Percentiles rank a stretch among this genome's conserved stretches.
Evolutionary conservation across 2,329 filamentous ascomycete genomes (phyloP).

Genomic region (Scolecobasidium constrictum): DNA sequence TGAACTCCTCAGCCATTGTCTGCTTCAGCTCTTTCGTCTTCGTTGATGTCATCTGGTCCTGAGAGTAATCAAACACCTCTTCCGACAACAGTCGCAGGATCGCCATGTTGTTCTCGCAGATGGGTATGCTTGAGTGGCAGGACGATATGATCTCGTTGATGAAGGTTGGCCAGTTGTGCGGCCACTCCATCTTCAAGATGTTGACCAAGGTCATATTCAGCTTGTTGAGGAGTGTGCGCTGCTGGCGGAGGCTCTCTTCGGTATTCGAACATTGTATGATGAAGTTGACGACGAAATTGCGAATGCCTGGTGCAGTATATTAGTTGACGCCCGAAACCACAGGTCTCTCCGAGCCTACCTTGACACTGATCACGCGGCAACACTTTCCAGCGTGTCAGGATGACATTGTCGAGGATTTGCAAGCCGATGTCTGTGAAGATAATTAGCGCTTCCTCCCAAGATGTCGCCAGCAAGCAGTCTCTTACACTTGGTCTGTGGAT

Average conservation of each 20-base stretch:
- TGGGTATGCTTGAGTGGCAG: conserved; percentile 87
- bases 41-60: conserved; percentile 97
- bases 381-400: conserved; percentile 98
- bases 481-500: conserved; percentile 93
- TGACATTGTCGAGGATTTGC: conserved; percentile 95
- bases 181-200: conserved; percentile 98
- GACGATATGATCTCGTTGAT: conserved; percentile 99
- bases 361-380: conserved; percentile 91
- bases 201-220: conserved; percentile 95
- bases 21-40: conserved; percentile 96
- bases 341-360: too few relatives aligned
- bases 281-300: conserved; percentile 98
- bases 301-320: too few relatives aligned
- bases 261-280: conserved; percentile 89
- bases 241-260: conserved; percentile 73
- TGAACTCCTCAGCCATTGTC: conserved; percentile 98
- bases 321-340: too few relatives aligned
- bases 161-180: conserved; percentile 98
- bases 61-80: conserved; percentile 97
- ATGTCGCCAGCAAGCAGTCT: too few relatives aligned
- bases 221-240: conserved; percentile 92
- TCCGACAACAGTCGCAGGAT: conserved; percentile 92
- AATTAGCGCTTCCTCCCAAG: too few relatives aligned
- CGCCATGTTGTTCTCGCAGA: conserved; percentile 99
- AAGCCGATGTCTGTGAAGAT: conserved; percentile 66